Evolutionary conservation across 306 rosid genomes (phyloP).

Genomic region (Sicyos edulis): DNA sequence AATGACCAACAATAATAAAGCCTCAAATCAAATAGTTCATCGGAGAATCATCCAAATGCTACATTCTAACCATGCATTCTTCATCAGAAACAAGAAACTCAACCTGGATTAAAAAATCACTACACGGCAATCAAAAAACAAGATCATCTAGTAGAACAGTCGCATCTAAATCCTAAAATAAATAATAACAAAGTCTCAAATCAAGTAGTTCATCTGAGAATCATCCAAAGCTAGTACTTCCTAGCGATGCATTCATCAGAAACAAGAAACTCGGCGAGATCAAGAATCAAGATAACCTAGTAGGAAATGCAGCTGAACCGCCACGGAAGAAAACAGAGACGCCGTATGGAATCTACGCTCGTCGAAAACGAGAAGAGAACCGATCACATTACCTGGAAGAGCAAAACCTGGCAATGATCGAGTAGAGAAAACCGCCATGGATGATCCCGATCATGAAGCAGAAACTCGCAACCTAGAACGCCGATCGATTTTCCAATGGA

Average conservation of each 20-base stretch:
- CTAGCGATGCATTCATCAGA: no score
- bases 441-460: constrained; percentile 8
- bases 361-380: background rate
- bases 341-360: background rate
- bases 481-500: background rate
- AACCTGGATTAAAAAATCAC: background rate
- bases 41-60: no score
- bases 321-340: background rate
- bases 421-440: constrained; percentile 1
- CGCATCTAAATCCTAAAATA: no score
- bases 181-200: no score
- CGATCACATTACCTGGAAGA: no score
- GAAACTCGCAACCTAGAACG: background rate
- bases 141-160: background rate
- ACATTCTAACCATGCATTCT: constrained; percentile 16
- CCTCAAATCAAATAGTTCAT: no score
- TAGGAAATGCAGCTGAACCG: no score
- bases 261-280: no score
- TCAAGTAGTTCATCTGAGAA: no score
- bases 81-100: background rate
- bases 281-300: no score
- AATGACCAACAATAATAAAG: no score
- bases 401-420: background rate
- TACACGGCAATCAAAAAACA: background rate
- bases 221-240: no score